Percentiles rank a stretch among this genome's conserved stretches.
These are phyloP conservation scores for Diplodia scrobiculata DNA, from an alignment of 2,329 filamentous ascomycete genomes.

Conservation along the genomic window DNA sequence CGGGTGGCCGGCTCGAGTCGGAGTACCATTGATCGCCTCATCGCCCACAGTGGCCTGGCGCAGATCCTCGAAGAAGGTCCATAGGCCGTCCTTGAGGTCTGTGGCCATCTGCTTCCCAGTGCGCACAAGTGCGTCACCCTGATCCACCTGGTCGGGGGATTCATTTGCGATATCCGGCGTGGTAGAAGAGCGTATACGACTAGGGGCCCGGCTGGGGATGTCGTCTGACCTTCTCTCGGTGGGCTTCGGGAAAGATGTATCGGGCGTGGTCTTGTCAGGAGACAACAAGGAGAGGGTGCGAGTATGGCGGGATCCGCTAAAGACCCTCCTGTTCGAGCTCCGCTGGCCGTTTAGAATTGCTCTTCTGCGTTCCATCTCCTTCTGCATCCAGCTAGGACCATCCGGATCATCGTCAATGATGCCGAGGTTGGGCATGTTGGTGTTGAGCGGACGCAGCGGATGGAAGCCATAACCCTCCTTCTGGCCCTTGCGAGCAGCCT, in stretches of 20 bases:
- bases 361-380: conserved; percentile 73
- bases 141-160: conserved; percentile 36
- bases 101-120: conserved; percentile 76
- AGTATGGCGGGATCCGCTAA: conserved; percentile 64
- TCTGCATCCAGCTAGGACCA: conserved; percentile 50
- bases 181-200: conserved; percentile 37
- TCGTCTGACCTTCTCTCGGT: conserved; percentile 37
- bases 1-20: not conserved
- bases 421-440: conserved; percentile 40
- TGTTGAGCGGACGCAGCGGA: conserved; percentile 59
- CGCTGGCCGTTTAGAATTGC: conserved; percentile 60
- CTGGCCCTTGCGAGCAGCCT: conserved; percentile 72
- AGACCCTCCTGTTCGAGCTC: conserved; percentile 57
- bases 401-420: conserved; percentile 49
- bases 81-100: conserved; percentile 85
- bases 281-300: conserved; percentile 80
- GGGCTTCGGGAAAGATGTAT: conserved; percentile 44
- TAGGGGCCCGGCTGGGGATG: conserved; percentile 26
- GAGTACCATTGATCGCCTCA: conserved; percentile 68
- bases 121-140: conserved; percentile 43
- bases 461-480: conserved; percentile 49
- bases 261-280: conserved; percentile 49
- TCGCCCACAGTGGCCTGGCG: conserved; percentile 95
- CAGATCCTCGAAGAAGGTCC: conserved; percentile 94
- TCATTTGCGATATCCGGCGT: conserved; percentile 40